Conservation (phyloP, 257 asterid species). For the Leonotis leonurus region DNA sequence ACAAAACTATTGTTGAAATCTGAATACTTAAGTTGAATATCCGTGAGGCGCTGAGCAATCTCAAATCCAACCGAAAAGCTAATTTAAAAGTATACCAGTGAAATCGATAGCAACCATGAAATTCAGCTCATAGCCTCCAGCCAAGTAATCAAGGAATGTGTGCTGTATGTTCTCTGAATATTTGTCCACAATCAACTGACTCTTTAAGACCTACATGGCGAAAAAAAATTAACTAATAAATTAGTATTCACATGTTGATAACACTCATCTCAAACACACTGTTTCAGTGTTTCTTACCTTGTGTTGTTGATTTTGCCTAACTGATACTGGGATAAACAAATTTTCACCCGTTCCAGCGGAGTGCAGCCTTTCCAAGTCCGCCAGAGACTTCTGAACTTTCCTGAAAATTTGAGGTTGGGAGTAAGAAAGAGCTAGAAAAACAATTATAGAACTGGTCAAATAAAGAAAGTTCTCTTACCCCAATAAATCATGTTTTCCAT, state of each 20-base stretch:
- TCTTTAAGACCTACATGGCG: slow-evolving; percentile 58
- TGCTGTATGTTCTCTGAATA: slow-evolving; percentile 67
- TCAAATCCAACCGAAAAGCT: slow-evolving; percentile 5
- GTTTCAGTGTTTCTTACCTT: slow-evolving; percentile 40
- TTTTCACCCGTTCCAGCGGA: slow-evolving; percentile 51
- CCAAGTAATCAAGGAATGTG: slow-evolving; percentile 87
- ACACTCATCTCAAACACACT: slow-evolving; percentile 4
- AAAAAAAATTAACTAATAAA: background rate
- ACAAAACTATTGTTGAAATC: background rate
- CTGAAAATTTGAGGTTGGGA: slow-evolving; percentile 41
- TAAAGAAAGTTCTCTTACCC: slow-evolving; percentile 53
- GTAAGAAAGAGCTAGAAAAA: slow-evolving; percentile 23
- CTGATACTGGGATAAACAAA: slow-evolving; percentile 47
- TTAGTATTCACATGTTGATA: background rate
- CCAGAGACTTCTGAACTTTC: slow-evolving; percentile 77
- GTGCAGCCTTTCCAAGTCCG: slow-evolving; percentile 79
- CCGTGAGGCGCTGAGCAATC: background rate
- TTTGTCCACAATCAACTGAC: slow-evolving; percentile 77
- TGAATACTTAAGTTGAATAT: background rate
- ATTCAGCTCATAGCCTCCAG: slow-evolving; percentile 88
- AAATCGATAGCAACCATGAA: slow-evolving; percentile 99
- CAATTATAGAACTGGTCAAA: slow-evolving; percentile 12
- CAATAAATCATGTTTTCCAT: slow-evolving; percentile 82
- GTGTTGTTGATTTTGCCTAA: slow-evolving; percentile 58
- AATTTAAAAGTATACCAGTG: slow-evolving; percentile 55